A percentile compares a stretch with the other conserved stretches of the same genome.
Conservation (phyloP, 2,329 filamentous ascomycete species). For the Ceratocystis cubensis region DNA sequence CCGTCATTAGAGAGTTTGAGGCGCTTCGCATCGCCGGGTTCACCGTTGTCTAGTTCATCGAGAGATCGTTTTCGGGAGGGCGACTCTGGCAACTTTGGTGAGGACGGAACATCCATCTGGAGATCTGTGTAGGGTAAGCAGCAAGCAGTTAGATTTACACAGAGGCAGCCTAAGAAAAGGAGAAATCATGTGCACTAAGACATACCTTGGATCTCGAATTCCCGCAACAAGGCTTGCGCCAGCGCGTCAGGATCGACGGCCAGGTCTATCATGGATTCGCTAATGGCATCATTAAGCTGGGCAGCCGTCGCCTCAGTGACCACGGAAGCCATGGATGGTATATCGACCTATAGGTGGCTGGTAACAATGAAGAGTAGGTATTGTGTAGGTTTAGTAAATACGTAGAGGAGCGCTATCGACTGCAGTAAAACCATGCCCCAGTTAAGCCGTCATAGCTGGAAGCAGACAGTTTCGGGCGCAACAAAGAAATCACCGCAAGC, state of each 20-base stretch:
- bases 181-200: background rate
- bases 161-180: background rate
- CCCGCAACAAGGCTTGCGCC: slow-evolving; percentile 20
- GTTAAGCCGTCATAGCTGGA: slow-evolving; percentile 19
- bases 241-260: slow-evolving; percentile 19
- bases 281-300: slow-evolving; percentile 12
- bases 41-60: slow-evolving; percentile 7
- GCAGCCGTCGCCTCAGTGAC: slow-evolving; percentile 16
- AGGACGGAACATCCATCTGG: slow-evolving; percentile 8
- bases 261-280: slow-evolving; percentile 13
- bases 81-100: slow-evolving; percentile 10
- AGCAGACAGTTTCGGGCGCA: background rate
- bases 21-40: slow-evolving; percentile 19
- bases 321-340: slow-evolving; percentile 15
- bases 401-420: slow-evolving; percentile 7
- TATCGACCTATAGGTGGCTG: background rate
- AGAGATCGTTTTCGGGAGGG: slow-evolving; percentile 17
- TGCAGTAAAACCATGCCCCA: slow-evolving; percentile 17
- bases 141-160: background rate
- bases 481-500: slow-evolving; percentile 4
- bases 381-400: background rate
- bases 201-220: slow-evolving; percentile 20
- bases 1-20: slow-evolving; percentile 17
- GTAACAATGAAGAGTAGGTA: background rate
- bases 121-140: background rate